These are phyloP conservation scores for Amanita phalloides DNA, from an alignment of 768 basidiomycete species.

Conservation along the genomic window DNA sequence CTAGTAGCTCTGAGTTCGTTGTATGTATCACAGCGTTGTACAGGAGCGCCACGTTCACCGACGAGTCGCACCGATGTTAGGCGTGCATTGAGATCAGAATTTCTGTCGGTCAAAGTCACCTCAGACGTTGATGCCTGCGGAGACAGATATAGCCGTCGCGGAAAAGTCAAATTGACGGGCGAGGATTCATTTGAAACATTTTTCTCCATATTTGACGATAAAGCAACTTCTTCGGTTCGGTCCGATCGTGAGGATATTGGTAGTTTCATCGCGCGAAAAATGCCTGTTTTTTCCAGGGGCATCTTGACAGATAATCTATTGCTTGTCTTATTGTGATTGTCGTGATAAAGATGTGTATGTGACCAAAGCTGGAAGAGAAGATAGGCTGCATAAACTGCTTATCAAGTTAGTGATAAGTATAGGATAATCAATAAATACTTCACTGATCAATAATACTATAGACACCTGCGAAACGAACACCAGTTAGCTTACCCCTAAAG, in stretches of 20 bases:
- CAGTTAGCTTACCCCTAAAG: background rate
- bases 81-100: background rate
- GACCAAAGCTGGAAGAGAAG: slow-evolving; percentile 76
- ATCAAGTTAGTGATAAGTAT: background rate
- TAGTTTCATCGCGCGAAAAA: slow-evolving; percentile 8
- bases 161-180: slow-evolving; percentile 9
- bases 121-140: slow-evolving; percentile 10
- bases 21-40: background rate
- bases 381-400: slow-evolving; percentile 56
- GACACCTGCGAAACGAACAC: slow-evolving; percentile 38
- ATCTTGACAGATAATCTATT: slow-evolving; percentile 23
- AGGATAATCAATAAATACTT: slow-evolving; percentile 13
- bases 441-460: slow-evolving; percentile 68
- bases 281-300: slow-evolving; percentile 22
- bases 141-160: slow-evolving; percentile 10
- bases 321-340: slow-evolving; percentile 33
- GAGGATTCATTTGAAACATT: slow-evolving; percentile 5
- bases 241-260: background rate
- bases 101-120: slow-evolving; percentile 10
- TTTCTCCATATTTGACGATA: background rate
- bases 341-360: slow-evolving; percentile 60
- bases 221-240: slow-evolving; percentile 1
- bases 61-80: background rate
- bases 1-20: background rate
- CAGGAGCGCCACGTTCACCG: background rate